phyloP scores from a whole-genome alignment of 1,139 yeast species.

The Geotrichum klebahnii region DNA sequence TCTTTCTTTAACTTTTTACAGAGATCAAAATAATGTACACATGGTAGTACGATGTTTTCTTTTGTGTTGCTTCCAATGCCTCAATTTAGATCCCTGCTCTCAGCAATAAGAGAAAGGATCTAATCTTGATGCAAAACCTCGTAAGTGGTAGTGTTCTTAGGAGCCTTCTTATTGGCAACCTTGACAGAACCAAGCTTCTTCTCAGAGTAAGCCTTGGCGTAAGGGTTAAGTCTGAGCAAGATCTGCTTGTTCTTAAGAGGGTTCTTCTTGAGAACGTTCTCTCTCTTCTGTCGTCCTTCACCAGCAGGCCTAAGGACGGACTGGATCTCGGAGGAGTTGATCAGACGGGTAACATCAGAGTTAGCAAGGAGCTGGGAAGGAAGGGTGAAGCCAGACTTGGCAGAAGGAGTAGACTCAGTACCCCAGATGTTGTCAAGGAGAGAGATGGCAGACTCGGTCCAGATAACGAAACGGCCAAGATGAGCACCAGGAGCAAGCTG shows the following conservation, averaged over 20 bases:
- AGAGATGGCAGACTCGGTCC: constrained; percentile 98
- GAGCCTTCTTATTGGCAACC: constrained; percentile 49
- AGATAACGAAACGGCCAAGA: constrained; percentile 98
- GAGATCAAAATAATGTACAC: neutral
- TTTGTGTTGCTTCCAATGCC: no score
- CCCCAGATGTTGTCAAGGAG: constrained; percentile 97
- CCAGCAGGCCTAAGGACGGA: constrained; percentile 96
- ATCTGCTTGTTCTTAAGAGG: constrained; percentile 99
- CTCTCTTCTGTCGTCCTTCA: constrained; percentile 87
- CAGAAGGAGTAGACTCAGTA: constrained; percentile 77
- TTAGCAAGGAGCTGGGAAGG: constrained; percentile 92
- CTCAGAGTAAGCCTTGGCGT: constrained; percentile 94
- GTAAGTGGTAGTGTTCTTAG: constrained; percentile 22
- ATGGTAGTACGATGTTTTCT: neutral
- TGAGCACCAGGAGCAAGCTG: constrained; percentile 99
- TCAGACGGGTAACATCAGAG: constrained; percentile 94
- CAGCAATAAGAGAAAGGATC: no score
- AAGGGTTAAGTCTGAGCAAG: constrained; percentile 97
- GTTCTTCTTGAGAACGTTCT: constrained; percentile 97
- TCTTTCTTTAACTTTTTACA: neutral
- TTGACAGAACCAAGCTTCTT: constrained; percentile 85
- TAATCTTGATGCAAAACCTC: constrained; percentile 23
- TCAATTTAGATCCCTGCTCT: no score
- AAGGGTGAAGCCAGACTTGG: constrained; percentile 86
- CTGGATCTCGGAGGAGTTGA: constrained; percentile 99